A percentile compares a stretch with the other conserved stretches of the same genome.
phyloP scores from a whole-genome alignment of 2,329 filamentous ascomycete species.

The Colletotrichum chlorophyti region DNA sequence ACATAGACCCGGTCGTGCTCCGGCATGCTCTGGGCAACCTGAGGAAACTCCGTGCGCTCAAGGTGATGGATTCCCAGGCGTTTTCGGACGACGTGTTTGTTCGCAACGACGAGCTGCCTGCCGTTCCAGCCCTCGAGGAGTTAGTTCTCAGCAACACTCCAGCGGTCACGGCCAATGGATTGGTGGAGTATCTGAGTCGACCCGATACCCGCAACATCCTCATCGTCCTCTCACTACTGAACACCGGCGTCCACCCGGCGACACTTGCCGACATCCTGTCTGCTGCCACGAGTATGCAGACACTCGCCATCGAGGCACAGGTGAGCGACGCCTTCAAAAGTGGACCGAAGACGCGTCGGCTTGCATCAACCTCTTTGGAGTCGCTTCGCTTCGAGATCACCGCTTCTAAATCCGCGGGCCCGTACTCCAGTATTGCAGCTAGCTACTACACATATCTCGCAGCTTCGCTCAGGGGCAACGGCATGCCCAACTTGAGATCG shows the following conservation, averaged over 20 bases:
- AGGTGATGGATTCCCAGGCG: conserved; percentile 71
- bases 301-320: conserved; percentile 60
- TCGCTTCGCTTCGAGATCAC: conserved; percentile 86
- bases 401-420: conserved; percentile 60
- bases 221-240: conserved; percentile 71
- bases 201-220: conserved; percentile 67
- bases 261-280: conserved; percentile 67
- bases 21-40: conserved; percentile 75
- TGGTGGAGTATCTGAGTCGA: conserved; percentile 71
- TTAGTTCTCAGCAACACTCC: conserved; percentile 76
- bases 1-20: conserved; percentile 74
- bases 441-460: conserved; percentile 88
- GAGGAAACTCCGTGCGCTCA: conserved; percentile 73
- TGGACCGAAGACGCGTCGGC: conserved; percentile 58
- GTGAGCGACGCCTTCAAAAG: conserved; percentile 57
- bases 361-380: conserved; percentile 72
- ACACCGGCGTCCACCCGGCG: conserved; percentile 72
- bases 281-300: conserved; percentile 62
- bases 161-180: conserved; percentile 73
- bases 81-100: conserved; percentile 82
- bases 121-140: conserved; percentile 77
- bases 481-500: conserved; percentile 74
- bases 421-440: conserved; percentile 61
- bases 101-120: conserved; percentile 68
- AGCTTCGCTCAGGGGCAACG: conserved; percentile 78